Evolutionary conservation across 371 early-diverging fungal species (phyloP).

Genomic region (Syncephalastrum contaminatum): DNA sequence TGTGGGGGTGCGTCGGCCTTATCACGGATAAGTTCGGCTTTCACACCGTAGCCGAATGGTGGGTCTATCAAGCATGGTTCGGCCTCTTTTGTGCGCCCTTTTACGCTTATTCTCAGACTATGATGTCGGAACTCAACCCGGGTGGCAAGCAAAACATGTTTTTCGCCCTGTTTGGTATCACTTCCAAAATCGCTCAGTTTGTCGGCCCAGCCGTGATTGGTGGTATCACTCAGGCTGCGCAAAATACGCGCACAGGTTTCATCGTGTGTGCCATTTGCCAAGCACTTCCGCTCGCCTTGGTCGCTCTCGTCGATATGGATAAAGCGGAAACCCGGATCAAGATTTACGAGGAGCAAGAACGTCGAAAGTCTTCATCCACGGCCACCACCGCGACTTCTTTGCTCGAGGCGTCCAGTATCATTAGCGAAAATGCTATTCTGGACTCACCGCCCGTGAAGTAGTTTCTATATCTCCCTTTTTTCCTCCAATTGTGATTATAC

Average conservation of each 20-base stretch:
- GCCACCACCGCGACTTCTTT: too few relatives aligned
- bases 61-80: constrained; percentile 40
- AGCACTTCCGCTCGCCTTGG: constrained; percentile 14
- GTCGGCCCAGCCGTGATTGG: constrained; percentile 63
- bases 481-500: too few relatives aligned
- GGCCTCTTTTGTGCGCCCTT: constrained; percentile 46
- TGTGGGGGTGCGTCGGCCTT: constrained; percentile 45
- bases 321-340: constrained; percentile 16
- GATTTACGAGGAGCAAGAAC: constrained; percentile 25
- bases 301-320: constrained; percentile 16
- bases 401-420: too few relatives aligned
- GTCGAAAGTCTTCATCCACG: constrained; percentile 10
- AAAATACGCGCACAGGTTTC: constrained; percentile 10
- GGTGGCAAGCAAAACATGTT: constrained; percentile 54
- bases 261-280: constrained; percentile 15
- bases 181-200: constrained; percentile 63
- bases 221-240: constrained; percentile 46
- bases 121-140: constrained; percentile 57
- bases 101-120: constrained; percentile 30
- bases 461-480: too few relatives aligned
- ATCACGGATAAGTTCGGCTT: constrained; percentile 22
- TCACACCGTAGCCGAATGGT: constrained; percentile 32
- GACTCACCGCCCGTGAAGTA: too few relatives aligned
- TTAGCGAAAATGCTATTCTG: too few relatives aligned
- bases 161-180: constrained; percentile 58